These are phyloP conservation scores for Phialocephala sp. DNA, from an alignment of 2,329 filamentous ascomycete genomes.

Conservation along the genomic window DNA sequence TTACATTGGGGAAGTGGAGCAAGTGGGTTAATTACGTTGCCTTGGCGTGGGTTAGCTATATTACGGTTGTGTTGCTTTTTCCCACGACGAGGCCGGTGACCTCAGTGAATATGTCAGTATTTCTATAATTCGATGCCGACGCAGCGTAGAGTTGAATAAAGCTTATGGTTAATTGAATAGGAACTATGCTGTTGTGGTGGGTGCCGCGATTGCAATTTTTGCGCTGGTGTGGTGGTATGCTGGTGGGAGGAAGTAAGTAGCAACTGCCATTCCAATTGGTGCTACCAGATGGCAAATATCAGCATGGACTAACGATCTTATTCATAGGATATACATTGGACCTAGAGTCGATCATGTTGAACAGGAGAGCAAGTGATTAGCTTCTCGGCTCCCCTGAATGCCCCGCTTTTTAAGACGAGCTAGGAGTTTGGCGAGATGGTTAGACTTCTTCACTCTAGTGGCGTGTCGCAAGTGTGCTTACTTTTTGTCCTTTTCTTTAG, in stretches of 20 bases:
- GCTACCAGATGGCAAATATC: background rate
- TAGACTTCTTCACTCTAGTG: background rate
- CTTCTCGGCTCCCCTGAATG: conserved; percentile 2
- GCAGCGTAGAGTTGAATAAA: background rate
- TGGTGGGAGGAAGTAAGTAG: background rate
- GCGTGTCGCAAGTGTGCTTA: background rate
- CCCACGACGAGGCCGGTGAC: background rate
- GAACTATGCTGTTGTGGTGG: conserved; percentile 1
- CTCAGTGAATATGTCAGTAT: background rate
- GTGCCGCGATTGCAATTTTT: background rate
- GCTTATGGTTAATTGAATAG: background rate
- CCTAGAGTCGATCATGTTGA: conserved; percentile 4
- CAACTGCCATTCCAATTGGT: background rate
- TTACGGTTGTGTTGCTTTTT: conserved; percentile 2
- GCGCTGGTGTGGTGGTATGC: conserved; percentile 7
- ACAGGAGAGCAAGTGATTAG: conserved; percentile 7
- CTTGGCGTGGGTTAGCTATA: background rate
- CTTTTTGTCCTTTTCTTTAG: background rate
- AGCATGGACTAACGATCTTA: background rate
- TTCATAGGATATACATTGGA: background rate
- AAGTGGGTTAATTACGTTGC: conserved; percentile 2
- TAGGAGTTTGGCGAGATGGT: background rate
- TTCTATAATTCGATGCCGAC: background rate
- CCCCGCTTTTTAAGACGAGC: conserved; percentile 1
- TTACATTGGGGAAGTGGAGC: conserved; percentile 3